These are phyloP conservation scores for Neofusicoccum sp. DNA, from an alignment of 2,329 filamentous ascomycete genomes.

Conservation along the genomic window DNA sequence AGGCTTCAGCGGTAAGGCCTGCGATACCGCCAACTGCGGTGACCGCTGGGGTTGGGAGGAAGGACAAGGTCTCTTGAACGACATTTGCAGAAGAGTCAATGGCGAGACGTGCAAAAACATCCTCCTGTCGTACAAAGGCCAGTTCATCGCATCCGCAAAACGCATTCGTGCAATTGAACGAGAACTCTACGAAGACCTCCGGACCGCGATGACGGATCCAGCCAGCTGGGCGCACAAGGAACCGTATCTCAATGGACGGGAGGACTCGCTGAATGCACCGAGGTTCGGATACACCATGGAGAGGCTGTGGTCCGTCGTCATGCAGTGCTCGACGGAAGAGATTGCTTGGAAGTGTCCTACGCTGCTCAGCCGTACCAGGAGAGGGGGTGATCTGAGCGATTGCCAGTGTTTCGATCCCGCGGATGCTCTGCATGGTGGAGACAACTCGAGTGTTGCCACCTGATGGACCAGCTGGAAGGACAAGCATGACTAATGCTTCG, in stretches of 20 bases:
- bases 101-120: constrained; percentile 33
- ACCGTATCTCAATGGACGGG: constrained; percentile 25
- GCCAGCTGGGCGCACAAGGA: constrained; percentile 31
- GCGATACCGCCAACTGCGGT: constrained; percentile 38
- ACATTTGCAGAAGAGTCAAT: constrained; percentile 25
- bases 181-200: constrained; percentile 35
- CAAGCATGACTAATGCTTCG: not conserved
- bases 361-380: constrained; percentile 27
- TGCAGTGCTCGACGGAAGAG: constrained; percentile 30
- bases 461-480: not conserved
- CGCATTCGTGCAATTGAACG: constrained; percentile 41
- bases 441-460: not conserved
- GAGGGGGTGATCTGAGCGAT: constrained; percentile 27
- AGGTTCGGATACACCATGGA: constrained; percentile 31
- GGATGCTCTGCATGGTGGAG: not conserved
- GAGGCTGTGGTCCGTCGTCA: constrained; percentile 30
- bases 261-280: constrained; percentile 29
- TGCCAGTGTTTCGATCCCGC: constrained; percentile 31
- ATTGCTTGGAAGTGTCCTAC: constrained; percentile 31
- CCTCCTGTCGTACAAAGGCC: constrained; percentile 47
- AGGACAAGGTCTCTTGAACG: constrained; percentile 36
- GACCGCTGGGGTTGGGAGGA: constrained; percentile 45
- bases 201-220: constrained; percentile 24
- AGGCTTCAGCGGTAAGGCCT: constrained; percentile 39
- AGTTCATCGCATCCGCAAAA: constrained; percentile 47